These are phyloP conservation scores for Heracleum sosnowskyi DNA, from an alignment of 129 eudicot genomes.

Conservation along the genomic window DNA sequence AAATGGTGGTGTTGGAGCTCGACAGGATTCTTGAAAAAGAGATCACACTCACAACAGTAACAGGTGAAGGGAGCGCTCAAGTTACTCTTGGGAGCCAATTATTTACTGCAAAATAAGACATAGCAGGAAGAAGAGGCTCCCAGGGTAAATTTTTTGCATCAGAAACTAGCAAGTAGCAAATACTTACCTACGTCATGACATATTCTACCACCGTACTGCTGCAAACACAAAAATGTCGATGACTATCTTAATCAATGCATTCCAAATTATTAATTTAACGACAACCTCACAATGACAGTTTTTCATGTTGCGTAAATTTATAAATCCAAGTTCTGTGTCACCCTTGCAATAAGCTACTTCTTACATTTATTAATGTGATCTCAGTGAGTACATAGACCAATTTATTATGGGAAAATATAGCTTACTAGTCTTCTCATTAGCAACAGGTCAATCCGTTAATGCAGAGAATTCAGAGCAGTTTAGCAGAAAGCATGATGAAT, in stretches of 20 bases:
- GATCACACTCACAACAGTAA: slow-evolving; percentile 35
- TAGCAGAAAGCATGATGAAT: background rate
- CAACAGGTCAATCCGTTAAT: background rate
- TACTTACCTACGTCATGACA: background rate
- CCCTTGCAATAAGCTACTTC: background rate
- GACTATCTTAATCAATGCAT: background rate
- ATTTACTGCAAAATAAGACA: slow-evolving; percentile 20
- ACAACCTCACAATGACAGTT: background rate
- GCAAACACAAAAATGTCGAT: background rate
- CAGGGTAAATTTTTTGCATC: background rate
- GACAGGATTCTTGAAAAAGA: slow-evolving; percentile 40
- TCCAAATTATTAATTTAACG: background rate
- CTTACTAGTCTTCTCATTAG: background rate
- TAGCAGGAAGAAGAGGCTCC: background rate
- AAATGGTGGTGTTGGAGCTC: slow-evolving; percentile 27
- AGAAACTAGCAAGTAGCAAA: background rate
- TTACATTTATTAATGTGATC: background rate
- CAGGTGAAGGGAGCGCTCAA: slow-evolving; percentile 33
- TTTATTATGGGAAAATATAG: too few relatives aligned
- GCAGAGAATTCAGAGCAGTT: background rate
- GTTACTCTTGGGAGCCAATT: slow-evolving; percentile 46
- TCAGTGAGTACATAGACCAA: background rate
- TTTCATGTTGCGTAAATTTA: background rate
- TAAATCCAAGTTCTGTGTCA: background rate
- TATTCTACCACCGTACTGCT: background rate